Evolutionary conservation across 164 flowering plant genomes (phyloP), one percentile per base, ranked within the genome.

Genomic region (Platanus orientalis): DNA sequence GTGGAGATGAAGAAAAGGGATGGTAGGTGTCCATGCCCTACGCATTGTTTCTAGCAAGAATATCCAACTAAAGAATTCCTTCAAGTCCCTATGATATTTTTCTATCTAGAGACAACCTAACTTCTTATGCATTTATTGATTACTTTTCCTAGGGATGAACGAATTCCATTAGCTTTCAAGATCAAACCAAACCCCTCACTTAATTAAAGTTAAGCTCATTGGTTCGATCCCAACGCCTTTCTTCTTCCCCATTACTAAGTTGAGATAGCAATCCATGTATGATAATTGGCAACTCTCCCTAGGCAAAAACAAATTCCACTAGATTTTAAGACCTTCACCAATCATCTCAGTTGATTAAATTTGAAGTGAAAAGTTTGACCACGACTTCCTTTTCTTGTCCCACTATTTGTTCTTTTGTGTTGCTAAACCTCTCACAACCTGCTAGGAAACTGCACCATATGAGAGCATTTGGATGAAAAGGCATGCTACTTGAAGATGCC

Each of bases 361-460:
- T 16, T 45, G 49, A 45, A 45, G 1, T 14, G 19, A 0, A 4
- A 13, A 45, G 17, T 16, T 27, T 53, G n/a, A 45, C 29, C 44
- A 6, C 54, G 30, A 29, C 55, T 49, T 30, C 28, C n/a, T 19
- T 19, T 44, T 16, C 62, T 20, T 49, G 34, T 25, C 49, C 62
- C 16, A 49, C 23, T 47, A 40, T 65, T 56, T 57, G 59, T 30
- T 53, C 60, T 28, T 65, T 58, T 28, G 21, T 51, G 26, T 39
- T 57, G 47, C 58, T 54, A 42, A 61, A 63, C 61, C 75, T 78
- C 71, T 75, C 75, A 77, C 80, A 81, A 13, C 91, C 91, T 61
- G 76, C 81, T 48, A 88, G 86, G 60, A 83, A 85, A 66, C 74
- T 76, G 25, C 90, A 89, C 98, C 96, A 90, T 24, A 92, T 65